Conservation (phyloP, 257 asterid genomes). For the Ajuga chamaepitys region DNA sequence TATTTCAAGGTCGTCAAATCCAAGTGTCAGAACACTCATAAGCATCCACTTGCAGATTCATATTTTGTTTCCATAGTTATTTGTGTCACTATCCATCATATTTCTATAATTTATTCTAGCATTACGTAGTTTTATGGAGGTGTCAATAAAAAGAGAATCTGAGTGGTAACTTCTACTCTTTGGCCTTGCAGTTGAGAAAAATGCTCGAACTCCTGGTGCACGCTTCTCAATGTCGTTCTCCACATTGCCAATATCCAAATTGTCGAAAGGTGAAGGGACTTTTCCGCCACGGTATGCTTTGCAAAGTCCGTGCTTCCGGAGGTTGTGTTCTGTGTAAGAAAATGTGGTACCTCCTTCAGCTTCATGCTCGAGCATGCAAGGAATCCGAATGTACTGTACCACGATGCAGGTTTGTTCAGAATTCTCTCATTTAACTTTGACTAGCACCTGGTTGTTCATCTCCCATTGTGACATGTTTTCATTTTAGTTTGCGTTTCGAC, state of each 20-base stretch:
- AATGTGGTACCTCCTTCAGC: conserved; percentile 97
- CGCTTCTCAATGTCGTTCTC: conserved; percentile 85
- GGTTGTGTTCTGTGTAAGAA: conserved; percentile 88
- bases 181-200: conserved; percentile 67
- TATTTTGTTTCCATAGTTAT: neutral
- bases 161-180: conserved; percentile 18
- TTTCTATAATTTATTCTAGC: neutral
- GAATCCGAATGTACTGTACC: conserved; percentile 88
- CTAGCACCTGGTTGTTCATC: neutral
- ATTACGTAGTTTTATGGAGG: neutral
- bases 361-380: conserved; percentile 95
- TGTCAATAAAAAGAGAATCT: neutral
- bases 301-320: conserved; percentile 87
- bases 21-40: neutral
- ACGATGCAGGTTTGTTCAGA: conserved; percentile 71
- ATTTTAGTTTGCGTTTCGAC: too few relatives aligned
- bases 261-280: conserved; percentile 98
- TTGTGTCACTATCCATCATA: neutral
- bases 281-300: conserved; percentile 85
- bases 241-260: conserved; percentile 76
- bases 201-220: conserved; percentile 97
- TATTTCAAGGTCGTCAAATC: neutral
- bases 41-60: neutral
- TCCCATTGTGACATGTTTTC: neutral
- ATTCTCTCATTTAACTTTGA: neutral